A percentile compares a stretch with the other conserved stretches of the same genome.
These are phyloP conservation scores for Colletotrichum sp. DNA, from an alignment of 2,329 filamentous ascomycete species.

Conservation along the genomic window DNA sequence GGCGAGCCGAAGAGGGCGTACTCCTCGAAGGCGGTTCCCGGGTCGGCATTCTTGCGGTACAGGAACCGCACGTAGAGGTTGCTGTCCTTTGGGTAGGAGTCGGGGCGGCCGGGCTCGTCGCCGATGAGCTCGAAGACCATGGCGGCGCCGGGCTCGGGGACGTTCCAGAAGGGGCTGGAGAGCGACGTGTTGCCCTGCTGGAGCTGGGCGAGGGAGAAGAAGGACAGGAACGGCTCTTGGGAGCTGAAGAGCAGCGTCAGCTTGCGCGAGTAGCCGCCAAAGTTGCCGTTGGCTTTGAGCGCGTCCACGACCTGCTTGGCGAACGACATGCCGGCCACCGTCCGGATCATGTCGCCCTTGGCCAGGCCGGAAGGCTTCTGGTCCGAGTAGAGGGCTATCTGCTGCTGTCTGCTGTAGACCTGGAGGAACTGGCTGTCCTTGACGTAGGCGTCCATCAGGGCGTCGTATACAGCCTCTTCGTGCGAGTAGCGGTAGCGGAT, in stretches of 20 bases:
- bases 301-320: conserved; percentile 47
- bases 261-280: conserved; percentile 44
- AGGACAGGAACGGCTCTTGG: conserved; percentile 59
- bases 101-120: conserved; percentile 25
- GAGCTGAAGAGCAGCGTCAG: conserved; percentile 60
- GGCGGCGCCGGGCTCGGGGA: conserved; percentile 73
- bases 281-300: conserved; percentile 46
- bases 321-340: conserved; percentile 59
- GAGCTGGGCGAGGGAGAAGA: conserved; percentile 55
- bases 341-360: conserved; percentile 46
- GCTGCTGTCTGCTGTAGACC: conserved; percentile 69
- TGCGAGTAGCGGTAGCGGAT: conserved; percentile 59
- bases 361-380: conserved; percentile 59
- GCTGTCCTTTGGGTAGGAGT: conserved; percentile 32
- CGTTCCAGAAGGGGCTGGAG: conserved; percentile 33
- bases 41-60: conserved; percentile 54
- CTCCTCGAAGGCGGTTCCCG: conserved; percentile 34
- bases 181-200: conserved; percentile 56
- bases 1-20: conserved; percentile 46
- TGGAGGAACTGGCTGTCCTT: conserved; percentile 56
- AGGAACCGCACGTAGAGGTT: conserved; percentile 61
- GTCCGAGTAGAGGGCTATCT: conserved; percentile 61
- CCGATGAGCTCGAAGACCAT: conserved; percentile 74
- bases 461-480: conserved; percentile 45
- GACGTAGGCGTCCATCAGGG: conserved; percentile 37